Base-by-base conservation (phyloP, 1,284 basidiomycete genomes). In the Albatrellus sp. region DNA sequence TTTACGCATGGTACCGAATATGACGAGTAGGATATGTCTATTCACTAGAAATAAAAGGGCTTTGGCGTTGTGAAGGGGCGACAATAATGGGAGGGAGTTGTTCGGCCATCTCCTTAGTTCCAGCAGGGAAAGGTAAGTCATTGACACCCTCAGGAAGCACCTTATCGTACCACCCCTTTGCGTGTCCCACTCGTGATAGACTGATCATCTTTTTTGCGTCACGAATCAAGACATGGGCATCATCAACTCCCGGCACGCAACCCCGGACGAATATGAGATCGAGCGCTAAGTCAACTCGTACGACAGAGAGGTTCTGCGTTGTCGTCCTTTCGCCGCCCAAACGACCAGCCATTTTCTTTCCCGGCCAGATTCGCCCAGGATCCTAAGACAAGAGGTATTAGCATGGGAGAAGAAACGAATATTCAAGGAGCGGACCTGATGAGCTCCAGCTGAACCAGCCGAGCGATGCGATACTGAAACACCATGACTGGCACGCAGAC, bases 321-420 rank as follows among this genome's bases (percentile, higher is more conserved):
- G 93, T 98, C 13, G 77, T 77, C 37, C 83, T 82, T 52, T 77
- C 72, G 48, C 80, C 84, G 45, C 96, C 96, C 74, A 97, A 84
- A 39, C 85, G 82, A 39, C 94, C 96, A 8, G 94, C 82, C 94
- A 98, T 98, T 70, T 97, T 98, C 68, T 93, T 97, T 36, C 94
- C 94, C 13, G 93, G 93, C 69, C 89, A 90, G 12, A 97, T 75
- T 59, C 92, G 80, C 43, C 92, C 93, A 32, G 93, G 93, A 58
- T 96, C 90, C 89, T 93, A 54, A 40, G 31, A 10, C 42, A 28
- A 46, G n/a, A 40, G 35, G 47, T 42, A 45, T 40, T 47, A 35
- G 10, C 36, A 29, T 12, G 13, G 5, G 13, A 13, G 37, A 17
- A 33, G 20, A 14, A 31, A 19, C 17, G 7, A 11, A 14, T 24